phyloP scores from a whole-genome alignment of 2,329 filamentous ascomycete genomes.

The Lasiodiplodia sp. region DNA sequence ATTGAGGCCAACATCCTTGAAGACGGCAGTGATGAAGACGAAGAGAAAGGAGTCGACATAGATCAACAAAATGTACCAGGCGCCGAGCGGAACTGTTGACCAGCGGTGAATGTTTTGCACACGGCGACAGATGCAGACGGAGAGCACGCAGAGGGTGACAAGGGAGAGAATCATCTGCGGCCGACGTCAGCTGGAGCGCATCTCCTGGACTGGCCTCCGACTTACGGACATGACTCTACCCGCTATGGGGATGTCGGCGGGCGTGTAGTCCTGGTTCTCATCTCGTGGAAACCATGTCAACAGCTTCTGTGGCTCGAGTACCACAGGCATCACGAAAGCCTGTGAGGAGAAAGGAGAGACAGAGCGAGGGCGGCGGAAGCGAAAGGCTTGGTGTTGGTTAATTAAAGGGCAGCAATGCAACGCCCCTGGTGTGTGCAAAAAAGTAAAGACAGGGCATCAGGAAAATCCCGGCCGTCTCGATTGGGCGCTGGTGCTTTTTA shows the following conservation, averaged over 20 bases:
- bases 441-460: neutral
- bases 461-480: neutral
- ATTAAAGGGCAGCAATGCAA: slow-evolving; percentile 1
- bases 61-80: neutral
- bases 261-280: slow-evolving; percentile 7
- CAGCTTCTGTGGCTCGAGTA: slow-evolving; percentile 5
- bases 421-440: neutral
- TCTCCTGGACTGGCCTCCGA: slow-evolving; percentile 33
- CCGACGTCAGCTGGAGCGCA: neutral
- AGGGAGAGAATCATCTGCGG: slow-evolving; percentile 18
- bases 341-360: neutral
- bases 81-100: neutral
- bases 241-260: slow-evolving; percentile 36
- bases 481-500: neutral
- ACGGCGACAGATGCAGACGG: slow-evolving; percentile 12
- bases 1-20: slow-evolving; percentile 21
- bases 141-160: slow-evolving; percentile 5
- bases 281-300: slow-evolving; percentile 6
- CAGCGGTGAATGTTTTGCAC: slow-evolving; percentile 6
- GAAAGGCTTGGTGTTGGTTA: neutral
- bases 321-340: neutral
- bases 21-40: slow-evolving; percentile 19
- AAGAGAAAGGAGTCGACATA: slow-evolving; percentile 21
- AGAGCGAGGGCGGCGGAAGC: neutral
- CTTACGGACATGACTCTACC: slow-evolving; percentile 37